Conservation (phyloP, 805 yeast species). For the Yarrowia alimentaria region DNA sequence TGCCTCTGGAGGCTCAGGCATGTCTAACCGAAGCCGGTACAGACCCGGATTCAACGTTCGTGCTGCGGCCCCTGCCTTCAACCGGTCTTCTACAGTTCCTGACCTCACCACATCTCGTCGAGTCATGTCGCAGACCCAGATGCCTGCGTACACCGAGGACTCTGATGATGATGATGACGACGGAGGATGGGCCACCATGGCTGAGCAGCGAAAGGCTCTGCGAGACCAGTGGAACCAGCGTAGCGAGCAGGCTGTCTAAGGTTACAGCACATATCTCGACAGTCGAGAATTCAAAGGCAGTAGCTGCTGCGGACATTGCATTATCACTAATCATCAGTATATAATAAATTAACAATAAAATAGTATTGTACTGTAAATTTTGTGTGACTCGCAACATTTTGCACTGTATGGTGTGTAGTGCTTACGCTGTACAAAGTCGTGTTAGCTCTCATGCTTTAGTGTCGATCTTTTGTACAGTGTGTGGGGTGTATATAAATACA, state of each 20-base stretch:
- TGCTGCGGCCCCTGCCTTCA: neutral
- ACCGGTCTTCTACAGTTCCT: constrained; percentile 14
- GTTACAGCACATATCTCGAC: too few relatives aligned
- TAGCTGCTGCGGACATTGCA: too few relatives aligned
- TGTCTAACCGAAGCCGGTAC: constrained; percentile 20
- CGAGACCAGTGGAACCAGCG: constrained; percentile 20
- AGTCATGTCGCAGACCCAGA: constrained; percentile 12
- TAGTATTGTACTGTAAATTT: too few relatives aligned
- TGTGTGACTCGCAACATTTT: too few relatives aligned
- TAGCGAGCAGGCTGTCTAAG: neutral
- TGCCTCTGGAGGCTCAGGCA: constrained; percentile 10
- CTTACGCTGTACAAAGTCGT: too few relatives aligned
- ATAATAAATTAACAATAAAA: too few relatives aligned
- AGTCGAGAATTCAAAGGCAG: too few relatives aligned
- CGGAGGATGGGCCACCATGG: constrained; percentile 24
- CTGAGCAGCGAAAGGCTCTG: constrained; percentile 18
- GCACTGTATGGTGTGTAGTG: too few relatives aligned
- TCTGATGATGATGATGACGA: constrained; percentile 29
- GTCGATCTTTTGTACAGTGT: too few relatives aligned
- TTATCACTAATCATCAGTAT: too few relatives aligned
- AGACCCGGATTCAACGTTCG: constrained; percentile 9
- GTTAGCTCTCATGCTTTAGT: too few relatives aligned
- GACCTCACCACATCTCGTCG: constrained; percentile 17
- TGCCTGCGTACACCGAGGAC: constrained; percentile 18
- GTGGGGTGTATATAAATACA: too few relatives aligned